A percentile compares a stretch with the other conserved stretches of the same genome.
Conservation (phyloP, 192 early-diverging fungal genomes). For the Podochytrium sp. region DNA sequence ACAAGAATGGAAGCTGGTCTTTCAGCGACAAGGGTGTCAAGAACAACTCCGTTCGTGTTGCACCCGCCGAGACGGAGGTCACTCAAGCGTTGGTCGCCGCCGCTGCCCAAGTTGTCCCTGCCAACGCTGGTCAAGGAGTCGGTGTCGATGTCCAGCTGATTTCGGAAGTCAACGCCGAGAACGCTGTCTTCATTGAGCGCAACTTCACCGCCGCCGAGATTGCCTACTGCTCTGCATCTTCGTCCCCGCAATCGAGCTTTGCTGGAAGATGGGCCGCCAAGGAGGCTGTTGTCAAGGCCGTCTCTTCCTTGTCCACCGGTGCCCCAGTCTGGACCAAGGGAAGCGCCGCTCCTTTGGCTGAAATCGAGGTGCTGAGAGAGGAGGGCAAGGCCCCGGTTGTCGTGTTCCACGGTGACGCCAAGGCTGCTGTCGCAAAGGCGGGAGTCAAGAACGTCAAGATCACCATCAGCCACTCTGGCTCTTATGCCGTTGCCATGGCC, state of each 20-base stretch:
- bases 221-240: slow-evolving; percentile 71
- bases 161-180: slow-evolving; percentile 78
- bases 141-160: slow-evolving; percentile 88
- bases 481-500: slow-evolving; percentile 91
- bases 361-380: slow-evolving; percentile 82
- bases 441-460: slow-evolving; percentile 81
- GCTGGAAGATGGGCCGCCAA: slow-evolving; percentile 96
- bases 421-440: slow-evolving; percentile 68
- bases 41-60: slow-evolving; percentile 25
- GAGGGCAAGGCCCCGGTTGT: slow-evolving; percentile 80
- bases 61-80: slow-evolving; percentile 56
- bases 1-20: slow-evolving; percentile 70
- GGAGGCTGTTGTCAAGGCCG: slow-evolving; percentile 94
- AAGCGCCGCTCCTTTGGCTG: slow-evolving; percentile 81
- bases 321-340: slow-evolving; percentile 74
- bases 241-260: slow-evolving; percentile 81
- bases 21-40: slow-evolving; percentile 54
- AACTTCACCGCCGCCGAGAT: slow-evolving; percentile 88
- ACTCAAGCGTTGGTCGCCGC: slow-evolving; percentile 52
- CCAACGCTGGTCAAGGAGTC: slow-evolving; percentile 34
- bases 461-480: slow-evolving; percentile 90
- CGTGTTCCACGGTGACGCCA: slow-evolving; percentile 80
- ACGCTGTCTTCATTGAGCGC: slow-evolving; percentile 84
- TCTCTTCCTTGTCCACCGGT: slow-evolving; percentile 63
- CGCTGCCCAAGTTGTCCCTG: slow-evolving; percentile 45